Evolutionary conservation across 805 yeast species (phyloP).

Genomic region (Pichia californica): DNA sequence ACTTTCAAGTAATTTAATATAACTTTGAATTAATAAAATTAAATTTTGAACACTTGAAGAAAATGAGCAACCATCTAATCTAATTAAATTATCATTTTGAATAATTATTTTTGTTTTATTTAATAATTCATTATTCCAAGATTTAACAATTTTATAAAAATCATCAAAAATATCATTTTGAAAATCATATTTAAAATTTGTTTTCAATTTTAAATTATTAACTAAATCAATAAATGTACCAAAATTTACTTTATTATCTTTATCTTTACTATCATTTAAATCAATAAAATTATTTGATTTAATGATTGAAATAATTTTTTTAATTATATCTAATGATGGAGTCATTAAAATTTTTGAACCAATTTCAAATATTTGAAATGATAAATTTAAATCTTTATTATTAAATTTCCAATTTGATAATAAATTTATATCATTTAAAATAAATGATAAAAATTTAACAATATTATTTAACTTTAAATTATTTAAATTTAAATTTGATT

Average conservation of each 20-base stretch:
- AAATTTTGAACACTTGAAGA: constrained; percentile 25
- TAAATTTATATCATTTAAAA: constrained; percentile 20
- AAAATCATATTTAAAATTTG: constrained; percentile 19
- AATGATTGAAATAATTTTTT: constrained; percentile 14
- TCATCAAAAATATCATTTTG: constrained; percentile 22
- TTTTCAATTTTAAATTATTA: constrained; percentile 13
- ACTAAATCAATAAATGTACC: constrained; percentile 14
- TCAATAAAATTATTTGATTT: constrained; percentile 5
- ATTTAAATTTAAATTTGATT: neutral
- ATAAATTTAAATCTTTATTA: constrained; percentile 18
- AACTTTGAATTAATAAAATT: constrained; percentile 25
- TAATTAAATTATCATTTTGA: constrained; percentile 49
- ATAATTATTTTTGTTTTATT: constrained; percentile 43
- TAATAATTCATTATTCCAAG: constrained; percentile 23
- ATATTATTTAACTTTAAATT: constrained; percentile 12
- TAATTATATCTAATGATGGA: constrained; percentile 18
- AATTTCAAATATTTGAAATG: constrained; percentile 16
- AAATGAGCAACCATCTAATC: constrained; percentile 25
- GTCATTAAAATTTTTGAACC: constrained; percentile 15
- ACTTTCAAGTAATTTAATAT: constrained; percentile 45
- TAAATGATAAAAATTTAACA: constrained; percentile 15
- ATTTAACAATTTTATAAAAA: constrained; percentile 17
- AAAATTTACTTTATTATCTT: constrained; percentile 11
- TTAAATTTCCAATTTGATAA: constrained; percentile 22
- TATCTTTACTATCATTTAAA: constrained; percentile 5